A percentile compares a stretch with the other conserved stretches of the same genome.
Evolutionary conservation across 306 rosid species (phyloP).

Genomic region (Malus sylvestris): DNA sequence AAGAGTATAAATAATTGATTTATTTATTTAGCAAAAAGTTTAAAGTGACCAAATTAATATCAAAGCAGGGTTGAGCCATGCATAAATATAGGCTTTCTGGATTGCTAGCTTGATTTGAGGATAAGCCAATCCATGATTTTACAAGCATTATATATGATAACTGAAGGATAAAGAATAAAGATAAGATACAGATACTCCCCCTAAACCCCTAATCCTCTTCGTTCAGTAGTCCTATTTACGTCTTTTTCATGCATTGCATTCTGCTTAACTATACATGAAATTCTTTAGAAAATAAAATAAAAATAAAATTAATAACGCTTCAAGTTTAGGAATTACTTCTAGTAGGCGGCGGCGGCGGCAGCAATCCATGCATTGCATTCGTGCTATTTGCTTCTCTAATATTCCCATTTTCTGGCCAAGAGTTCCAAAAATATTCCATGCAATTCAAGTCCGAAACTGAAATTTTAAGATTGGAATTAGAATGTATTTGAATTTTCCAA

Average conservation of each 20-base stretch:
- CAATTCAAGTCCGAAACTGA: too few species aligned
- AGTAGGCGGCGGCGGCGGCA: too few species aligned
- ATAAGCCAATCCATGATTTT: neutral
- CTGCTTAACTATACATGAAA: neutral
- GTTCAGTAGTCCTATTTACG: neutral
- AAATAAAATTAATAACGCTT: neutral
- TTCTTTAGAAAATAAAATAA: too few species aligned
- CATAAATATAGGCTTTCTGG: neutral
- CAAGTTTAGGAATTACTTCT: neutral
- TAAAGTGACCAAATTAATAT: neutral
- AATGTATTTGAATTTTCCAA: too few species aligned
- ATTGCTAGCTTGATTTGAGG: neutral
- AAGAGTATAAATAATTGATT: neutral
- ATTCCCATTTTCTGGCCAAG: too few species aligned
- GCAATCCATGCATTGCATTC: too few species aligned
- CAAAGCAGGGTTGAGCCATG: neutral
- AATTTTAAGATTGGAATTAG: too few species aligned
- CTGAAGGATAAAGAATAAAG: too few species aligned
- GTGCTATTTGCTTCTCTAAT: too few species aligned
- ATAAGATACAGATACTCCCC: neutral
- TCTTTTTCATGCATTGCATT: constrained; percentile 25
- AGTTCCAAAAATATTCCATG: too few species aligned
- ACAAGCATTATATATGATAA: too few species aligned
- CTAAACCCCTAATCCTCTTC: neutral
- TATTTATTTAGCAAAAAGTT: neutral